Evolutionary conservation across 1,284 basidiomycete genomes (phyloP), one percentile per base, ranked within the genome.

Genomic region (Moniliella sp.): DNA sequence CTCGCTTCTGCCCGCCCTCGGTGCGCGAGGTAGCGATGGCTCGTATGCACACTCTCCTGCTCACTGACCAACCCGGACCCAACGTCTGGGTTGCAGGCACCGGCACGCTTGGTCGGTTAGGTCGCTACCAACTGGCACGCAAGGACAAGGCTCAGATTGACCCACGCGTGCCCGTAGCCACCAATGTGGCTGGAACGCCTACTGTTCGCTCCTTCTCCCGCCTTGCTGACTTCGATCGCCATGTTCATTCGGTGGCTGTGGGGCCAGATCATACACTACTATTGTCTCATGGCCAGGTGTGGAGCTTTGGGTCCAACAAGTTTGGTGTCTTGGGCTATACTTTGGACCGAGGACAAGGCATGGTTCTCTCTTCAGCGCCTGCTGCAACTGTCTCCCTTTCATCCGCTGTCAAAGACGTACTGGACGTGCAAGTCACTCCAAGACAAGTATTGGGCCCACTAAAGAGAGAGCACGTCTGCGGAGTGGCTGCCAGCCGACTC

Each of bases 241-340:
- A 67, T 1, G 65, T 71, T 2, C 32, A 28, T 2, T 30, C 30
- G 3, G 70, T 93, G 27, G 81, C 84, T 0, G 67, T 86, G 1
- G 88, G 79, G 2, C 84, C 84, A 53, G 88, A 97, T 50, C 91
- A 97, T 57, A 88, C 86, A 0, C 69, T 94, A 13, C 77, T 75
- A 0, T 66, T 94, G 0, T 69, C 66, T 5, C 58, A 68, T 0
- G 86, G 88, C 3, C 78, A 82, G 46, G 72, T 94, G 5, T 71
- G 77, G 29, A 82, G 76, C 4, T 97, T 84, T 76, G 91, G 88
- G 3, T 62, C 80, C 27, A 91, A 88, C 31, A 42, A 46, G 12
- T 51, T 58, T 81, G 88, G 58, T 67, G 42, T 45, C 31, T 43
- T 97, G 0, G 91, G 91, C 4, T 97, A 93, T 50, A 64, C 71